These are phyloP conservation scores for Lentinula boryana DNA, from an alignment of 768 basidiomycete genomes.

Conservation along the genomic window DNA sequence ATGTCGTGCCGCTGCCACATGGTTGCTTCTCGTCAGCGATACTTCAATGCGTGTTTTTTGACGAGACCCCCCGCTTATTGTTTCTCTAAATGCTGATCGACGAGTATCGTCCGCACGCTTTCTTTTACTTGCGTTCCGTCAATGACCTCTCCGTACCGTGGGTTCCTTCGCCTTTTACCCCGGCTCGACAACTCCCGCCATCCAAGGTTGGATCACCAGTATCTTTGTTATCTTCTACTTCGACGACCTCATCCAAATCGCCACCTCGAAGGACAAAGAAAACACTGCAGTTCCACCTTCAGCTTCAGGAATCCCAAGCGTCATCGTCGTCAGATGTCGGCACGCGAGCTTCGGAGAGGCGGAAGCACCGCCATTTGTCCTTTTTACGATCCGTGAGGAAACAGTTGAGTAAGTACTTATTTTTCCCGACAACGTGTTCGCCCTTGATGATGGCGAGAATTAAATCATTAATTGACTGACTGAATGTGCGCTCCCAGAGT, in stretches of 20 bases:
- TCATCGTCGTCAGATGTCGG: neutral
- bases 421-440: neutral
- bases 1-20: neutral
- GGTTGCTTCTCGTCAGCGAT: neutral
- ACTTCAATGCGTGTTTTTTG: neutral
- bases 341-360: neutral
- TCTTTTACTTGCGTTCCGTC: slow-evolving; percentile 12
- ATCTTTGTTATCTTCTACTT: slow-evolving; percentile 4
- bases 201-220: neutral
- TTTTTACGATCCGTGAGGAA: neutral
- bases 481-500: neutral
- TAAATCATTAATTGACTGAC: neutral
- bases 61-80: neutral
- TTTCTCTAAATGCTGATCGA: neutral
- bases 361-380: neutral
- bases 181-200: slow-evolving; percentile 1
- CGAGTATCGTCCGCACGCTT: slow-evolving; percentile 7
- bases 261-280: neutral
- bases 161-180: slow-evolving; percentile 12
- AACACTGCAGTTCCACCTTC: neutral
- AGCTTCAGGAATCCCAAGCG: neutral
- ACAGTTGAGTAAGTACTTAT: neutral
- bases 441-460: neutral
- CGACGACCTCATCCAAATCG: neutral
- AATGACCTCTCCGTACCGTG: slow-evolving; percentile 14